phyloP scores from a whole-genome alignment of 768 basidiomycete species.

The Saitozyma podzolica region DNA sequence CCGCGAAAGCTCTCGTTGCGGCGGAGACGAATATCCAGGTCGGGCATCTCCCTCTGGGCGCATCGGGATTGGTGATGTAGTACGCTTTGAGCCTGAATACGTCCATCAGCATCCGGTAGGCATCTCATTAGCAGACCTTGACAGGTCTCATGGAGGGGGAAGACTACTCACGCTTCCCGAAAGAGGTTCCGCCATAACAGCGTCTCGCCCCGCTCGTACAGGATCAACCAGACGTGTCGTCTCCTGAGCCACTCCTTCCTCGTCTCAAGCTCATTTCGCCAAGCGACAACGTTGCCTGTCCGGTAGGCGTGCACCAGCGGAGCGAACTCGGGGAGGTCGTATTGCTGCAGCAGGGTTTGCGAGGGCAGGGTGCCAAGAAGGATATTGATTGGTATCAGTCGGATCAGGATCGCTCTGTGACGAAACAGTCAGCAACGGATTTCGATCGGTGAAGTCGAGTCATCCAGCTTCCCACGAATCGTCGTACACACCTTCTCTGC shows the following conservation, averaged over 20 bases:
- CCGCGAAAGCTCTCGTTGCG: slow-evolving; percentile 19
- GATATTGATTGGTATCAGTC: slow-evolving; percentile 42
- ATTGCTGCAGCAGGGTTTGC: slow-evolving; percentile 18
- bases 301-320: slow-evolving; percentile 31
- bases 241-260: slow-evolving; percentile 38
- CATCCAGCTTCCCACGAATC: no score
- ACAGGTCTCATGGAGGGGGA: no score
- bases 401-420: slow-evolving; percentile 39
- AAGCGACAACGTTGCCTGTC: slow-evolving; percentile 30
- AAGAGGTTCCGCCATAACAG: slow-evolving; percentile 45
- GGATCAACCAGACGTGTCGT: slow-evolving; percentile 40
- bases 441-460: neutral
- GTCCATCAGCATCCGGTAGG: neutral
- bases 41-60: slow-evolving; percentile 32
- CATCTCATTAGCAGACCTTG: no score
- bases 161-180: slow-evolving; percentile 20
- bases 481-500: slow-evolving; percentile 26
- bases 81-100: slow-evolving; percentile 25
- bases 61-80: slow-evolving; percentile 20
- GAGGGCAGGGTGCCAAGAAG: slow-evolving; percentile 33
- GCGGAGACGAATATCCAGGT: slow-evolving; percentile 35
- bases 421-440: neutral
- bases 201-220: slow-evolving; percentile 45
- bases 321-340: slow-evolving; percentile 26
- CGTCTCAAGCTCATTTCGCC: slow-evolving; percentile 26